Base-by-base conservation (phyloP, 306 rosid species). In the Cercis canadensis region DNA sequence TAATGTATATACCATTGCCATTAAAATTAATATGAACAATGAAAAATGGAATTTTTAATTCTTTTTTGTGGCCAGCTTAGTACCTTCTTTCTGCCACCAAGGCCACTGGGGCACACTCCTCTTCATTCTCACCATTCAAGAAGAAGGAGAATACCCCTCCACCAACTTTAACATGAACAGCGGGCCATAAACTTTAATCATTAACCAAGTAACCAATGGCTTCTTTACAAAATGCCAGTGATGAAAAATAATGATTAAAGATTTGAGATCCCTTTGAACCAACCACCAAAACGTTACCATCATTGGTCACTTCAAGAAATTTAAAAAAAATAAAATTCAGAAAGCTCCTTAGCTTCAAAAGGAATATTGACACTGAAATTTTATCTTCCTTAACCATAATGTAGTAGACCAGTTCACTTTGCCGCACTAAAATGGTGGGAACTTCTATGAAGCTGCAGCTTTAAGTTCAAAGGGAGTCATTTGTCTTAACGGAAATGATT, bases 171-270 rank as follows among this genome's bases (percentile, higher is more conserved):
- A 70, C 40, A 70, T 14, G 54, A 70, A 62, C 62, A 19, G 44
- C 68, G 8, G 49, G 75, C 64, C 78, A 15, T 55, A 32, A 29
- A 43, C 84, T 79, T 79, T 83, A 81, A 85, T 87, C 78, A 79
- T 87, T 72, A 80, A 15, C 60, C 57, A 51, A 13, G 6, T 41
- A 81, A 73, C 18, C 61, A 56, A 64, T 58, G 50, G 45, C 67
- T 64, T 76, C 59, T 78, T 79, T 50, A 3, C 59, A 14, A 34
- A 69, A 71, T 52, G 57, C 57, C 18, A 31, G 46, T 74, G 75
- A 72, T 67, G 14, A 47, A 34, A 44, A 46, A 67, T 41, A 34
- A 78, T 79, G 70, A 87, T 83, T 78, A 53, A 53, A 29, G 14
- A 32, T 11, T 62, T 19, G 54, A 78, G 56, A 24, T 56, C 65